phyloP scores from a whole-genome alignment of 129 eudicot genomes.

The Flaveria trinervia region DNA sequence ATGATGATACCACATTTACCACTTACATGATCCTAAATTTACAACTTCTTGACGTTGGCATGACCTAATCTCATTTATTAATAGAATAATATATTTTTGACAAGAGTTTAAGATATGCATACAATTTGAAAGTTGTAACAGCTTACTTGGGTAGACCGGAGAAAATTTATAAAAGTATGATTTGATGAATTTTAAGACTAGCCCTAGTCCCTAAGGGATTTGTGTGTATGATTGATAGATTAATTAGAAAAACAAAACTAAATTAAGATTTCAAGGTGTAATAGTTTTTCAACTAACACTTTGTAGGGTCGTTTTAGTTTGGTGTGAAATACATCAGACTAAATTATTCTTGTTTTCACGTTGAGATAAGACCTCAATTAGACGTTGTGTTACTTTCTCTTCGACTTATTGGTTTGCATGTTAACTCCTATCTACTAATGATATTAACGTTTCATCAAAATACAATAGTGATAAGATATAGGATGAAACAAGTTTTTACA shows the following conservation, averaged over 20 bases:
- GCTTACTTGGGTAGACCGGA: no score
- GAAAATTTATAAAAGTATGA: no score
- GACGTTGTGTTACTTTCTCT: background rate
- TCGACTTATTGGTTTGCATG: background rate
- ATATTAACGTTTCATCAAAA: conserved; percentile 1
- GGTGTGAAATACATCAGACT: background rate
- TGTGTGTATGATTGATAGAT: background rate
- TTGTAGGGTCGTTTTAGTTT: background rate
- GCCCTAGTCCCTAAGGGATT: background rate
- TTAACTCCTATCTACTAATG: background rate
- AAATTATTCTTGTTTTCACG: background rate
- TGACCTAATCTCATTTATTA: background rate
- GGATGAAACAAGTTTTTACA: background rate
- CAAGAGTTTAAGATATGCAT: no score
- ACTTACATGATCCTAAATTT: background rate
- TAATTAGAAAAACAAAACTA: background rate
- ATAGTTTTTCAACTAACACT: background rate
- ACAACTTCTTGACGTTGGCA: conserved; percentile 3
- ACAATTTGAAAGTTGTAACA: no score
- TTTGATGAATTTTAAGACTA: no score
- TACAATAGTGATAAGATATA: background rate
- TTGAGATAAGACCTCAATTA: background rate
- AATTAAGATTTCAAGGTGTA: background rate
- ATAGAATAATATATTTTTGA: background rate
- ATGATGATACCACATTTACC: background rate